Percentiles rank a stretch among this genome's conserved stretches.
These are phyloP conservation scores for Dothiorella sarmentorum DNA, from an alignment of 2,329 filamentous ascomycete genomes.

Conservation along the genomic window DNA sequence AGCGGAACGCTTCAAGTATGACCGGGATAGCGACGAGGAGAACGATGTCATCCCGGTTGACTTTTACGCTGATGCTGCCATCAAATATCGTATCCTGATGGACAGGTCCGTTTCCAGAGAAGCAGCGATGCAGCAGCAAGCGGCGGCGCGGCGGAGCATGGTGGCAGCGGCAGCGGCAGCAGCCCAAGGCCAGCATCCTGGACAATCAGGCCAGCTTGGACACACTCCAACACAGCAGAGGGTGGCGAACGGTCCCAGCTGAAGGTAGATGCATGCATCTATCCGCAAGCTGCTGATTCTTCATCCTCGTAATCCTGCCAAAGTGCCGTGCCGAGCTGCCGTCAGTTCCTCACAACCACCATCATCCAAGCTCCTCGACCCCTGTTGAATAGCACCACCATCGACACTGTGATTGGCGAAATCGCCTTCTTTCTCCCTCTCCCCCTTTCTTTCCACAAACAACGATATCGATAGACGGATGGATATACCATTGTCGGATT, in stretches of 20 bases:
- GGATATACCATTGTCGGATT: slow-evolving; percentile 13
- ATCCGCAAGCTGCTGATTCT: not conserved
- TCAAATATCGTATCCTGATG: slow-evolving; percentile 54
- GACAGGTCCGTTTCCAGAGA: slow-evolving; percentile 27
- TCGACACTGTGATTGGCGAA: not conserved
- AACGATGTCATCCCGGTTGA: slow-evolving; percentile 72
- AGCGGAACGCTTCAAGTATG: slow-evolving; percentile 68
- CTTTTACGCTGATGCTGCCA: slow-evolving; percentile 58
- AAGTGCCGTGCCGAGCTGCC: slow-evolving; percentile 6
- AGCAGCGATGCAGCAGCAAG: slow-evolving; percentile 40
- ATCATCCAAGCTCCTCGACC: not conserved
- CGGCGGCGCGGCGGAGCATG: slow-evolving; percentile 9
- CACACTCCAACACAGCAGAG: slow-evolving; percentile 1
- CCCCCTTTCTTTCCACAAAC: not conserved
- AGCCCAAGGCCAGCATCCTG: slow-evolving; percentile 26
- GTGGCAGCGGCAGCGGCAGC: slow-evolving; percentile 21
- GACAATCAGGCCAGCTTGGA: slow-evolving; percentile 25
- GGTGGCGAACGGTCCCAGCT: slow-evolving; percentile 11
- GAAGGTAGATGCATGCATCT: not conserved
- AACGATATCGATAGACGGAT: slow-evolving; percentile 14
- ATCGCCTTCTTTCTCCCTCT: not conserved
- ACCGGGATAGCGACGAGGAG: slow-evolving; percentile 78
- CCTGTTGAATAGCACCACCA: not conserved
- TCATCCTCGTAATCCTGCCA: not conserved
- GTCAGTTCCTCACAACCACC: not conserved